Percentiles rank a stretch among this genome's conserved stretches.
Evolutionary conservation across 164 flowering plant species (phyloP).

Genomic region (Macadamia tetraphylla): DNA sequence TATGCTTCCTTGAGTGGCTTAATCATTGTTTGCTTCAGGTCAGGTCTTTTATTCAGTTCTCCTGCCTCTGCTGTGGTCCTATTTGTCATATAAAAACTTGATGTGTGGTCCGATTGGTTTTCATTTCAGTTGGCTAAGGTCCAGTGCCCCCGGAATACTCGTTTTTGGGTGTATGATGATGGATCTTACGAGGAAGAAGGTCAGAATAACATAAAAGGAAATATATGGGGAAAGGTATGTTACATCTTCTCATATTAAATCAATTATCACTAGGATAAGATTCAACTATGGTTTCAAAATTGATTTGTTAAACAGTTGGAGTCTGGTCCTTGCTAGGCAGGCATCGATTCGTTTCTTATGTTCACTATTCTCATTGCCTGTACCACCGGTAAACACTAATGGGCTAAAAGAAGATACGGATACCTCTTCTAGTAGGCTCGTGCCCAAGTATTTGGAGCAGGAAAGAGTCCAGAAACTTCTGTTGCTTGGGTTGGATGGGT

Average conservation of each 20-base stretch:
- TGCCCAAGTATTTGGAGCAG: conserved; percentile 28
- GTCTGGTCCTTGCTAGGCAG: conserved; percentile 29
- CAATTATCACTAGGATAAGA: background rate
- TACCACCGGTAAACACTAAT: conserved; percentile 18
- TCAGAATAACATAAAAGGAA: conserved; percentile 38
- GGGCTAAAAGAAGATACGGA: conserved; percentile 20
- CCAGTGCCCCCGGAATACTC: conserved; percentile 38
- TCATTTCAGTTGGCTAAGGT: conserved; percentile 35
- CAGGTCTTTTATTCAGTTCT: background rate
- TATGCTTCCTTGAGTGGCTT: background rate
- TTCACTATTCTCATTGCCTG: conserved; percentile 36
- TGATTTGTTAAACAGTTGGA: conserved; percentile 15
- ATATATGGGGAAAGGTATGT: conserved; percentile 39
- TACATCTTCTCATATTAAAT: conserved; percentile 1
- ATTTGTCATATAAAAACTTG: background rate
- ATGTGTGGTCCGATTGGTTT: background rate
- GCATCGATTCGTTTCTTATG: conserved; percentile 32
- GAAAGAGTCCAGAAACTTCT: conserved; percentile 28
- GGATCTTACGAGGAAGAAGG: conserved; percentile 45
- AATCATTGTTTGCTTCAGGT: background rate
- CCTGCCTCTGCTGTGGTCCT: background rate
- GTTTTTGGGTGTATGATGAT: conserved; percentile 45
- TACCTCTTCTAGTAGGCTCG: conserved; percentile 18
- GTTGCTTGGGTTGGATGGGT: conserved; percentile 29
- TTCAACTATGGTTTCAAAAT: conserved; percentile 6